A percentile compares a stretch with the other conserved stretches of the same genome.
Conservation (phyloP, 73 alveolate species). For the Effrenium voratum region DNA sequence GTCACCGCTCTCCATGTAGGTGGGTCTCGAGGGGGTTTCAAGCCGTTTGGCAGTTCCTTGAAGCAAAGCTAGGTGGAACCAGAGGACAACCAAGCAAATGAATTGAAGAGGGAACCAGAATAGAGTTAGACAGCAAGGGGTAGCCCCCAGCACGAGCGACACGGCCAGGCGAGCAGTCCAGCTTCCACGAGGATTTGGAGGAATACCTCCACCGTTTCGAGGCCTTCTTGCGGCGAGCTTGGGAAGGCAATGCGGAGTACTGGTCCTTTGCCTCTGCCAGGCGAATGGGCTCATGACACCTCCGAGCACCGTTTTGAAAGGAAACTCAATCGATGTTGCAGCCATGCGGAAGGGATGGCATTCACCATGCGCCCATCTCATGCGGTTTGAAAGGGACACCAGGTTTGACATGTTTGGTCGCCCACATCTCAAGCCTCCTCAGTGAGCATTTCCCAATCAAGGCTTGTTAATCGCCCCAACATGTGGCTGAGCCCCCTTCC, state of each 20-base stretch:
- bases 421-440: background rate
- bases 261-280: constrained; percentile 91
- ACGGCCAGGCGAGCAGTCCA: constrained; percentile 24
- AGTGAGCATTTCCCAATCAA: background rate
- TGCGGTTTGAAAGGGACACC: background rate
- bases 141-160: too few relatives aligned
- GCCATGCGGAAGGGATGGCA: too few relatives aligned
- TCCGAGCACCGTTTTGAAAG: background rate
- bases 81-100: too few relatives aligned
- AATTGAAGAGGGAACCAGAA: too few relatives aligned
- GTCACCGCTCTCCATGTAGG: constrained; percentile 60
- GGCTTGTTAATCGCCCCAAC: background rate
- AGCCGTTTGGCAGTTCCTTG: too few relatives aligned
- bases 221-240: constrained; percentile 34
- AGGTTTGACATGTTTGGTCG: background rate
- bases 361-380: background rate
- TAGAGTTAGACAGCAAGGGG: too few relatives aligned
- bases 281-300: background rate
- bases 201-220: constrained; percentile 39
- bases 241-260: constrained; percentile 40
- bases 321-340: too few relatives aligned
- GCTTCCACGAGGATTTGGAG: constrained; percentile 49
- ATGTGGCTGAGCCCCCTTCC: background rate
- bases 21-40: background rate
- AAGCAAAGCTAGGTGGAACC: too few relatives aligned